A percentile compares a stretch with the other conserved stretches of the same genome.
These are phyloP conservation scores for Suillus weaverae DNA, from an alignment of 768 basidiomycete genomes.

Conservation along the genomic window DNA sequence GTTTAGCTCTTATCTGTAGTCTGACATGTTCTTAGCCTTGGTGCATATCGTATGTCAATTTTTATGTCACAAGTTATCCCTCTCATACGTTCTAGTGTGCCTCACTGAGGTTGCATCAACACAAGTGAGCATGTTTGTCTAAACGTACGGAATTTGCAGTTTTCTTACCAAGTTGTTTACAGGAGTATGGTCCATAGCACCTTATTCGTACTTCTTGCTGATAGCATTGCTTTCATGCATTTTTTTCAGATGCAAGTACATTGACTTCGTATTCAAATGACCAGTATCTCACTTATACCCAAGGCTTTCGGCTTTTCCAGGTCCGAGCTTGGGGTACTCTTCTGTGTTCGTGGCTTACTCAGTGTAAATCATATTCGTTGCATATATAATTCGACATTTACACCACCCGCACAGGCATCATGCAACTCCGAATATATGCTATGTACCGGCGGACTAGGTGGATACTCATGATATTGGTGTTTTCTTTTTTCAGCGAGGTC, in stretches of 20 bases:
- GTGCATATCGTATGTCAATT: background rate
- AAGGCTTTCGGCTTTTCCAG: slow-evolving; percentile 29
- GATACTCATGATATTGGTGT: slow-evolving; percentile 21
- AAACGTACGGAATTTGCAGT: background rate
- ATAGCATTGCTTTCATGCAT: background rate
- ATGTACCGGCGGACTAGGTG: slow-evolving; percentile 29
- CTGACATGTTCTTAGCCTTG: background rate
- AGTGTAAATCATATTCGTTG: slow-evolving; percentile 17
- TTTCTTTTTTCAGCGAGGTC: slow-evolving; percentile 24
- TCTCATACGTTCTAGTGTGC: background rate
- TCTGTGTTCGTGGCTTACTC: slow-evolving; percentile 31
- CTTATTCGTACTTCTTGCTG: background rate
- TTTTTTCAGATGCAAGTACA: slow-evolving; percentile 4
- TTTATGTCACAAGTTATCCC: background rate
- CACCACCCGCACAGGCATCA: slow-evolving; percentile 21
- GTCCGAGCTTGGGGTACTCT: slow-evolving; percentile 36
- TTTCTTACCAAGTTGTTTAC: background rate
- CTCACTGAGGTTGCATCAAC: background rate
- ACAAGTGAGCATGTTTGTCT: background rate
- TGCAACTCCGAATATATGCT: slow-evolving; percentile 35
- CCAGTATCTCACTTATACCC: background rate
- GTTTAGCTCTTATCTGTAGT: background rate
- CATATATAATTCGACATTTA: slow-evolving; percentile 10
- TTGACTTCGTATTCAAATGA: background rate
- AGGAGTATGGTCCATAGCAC: background rate